Base-by-base conservation (phyloP, 148 eudicot genomes). In the Camellia sinensis region DNA sequence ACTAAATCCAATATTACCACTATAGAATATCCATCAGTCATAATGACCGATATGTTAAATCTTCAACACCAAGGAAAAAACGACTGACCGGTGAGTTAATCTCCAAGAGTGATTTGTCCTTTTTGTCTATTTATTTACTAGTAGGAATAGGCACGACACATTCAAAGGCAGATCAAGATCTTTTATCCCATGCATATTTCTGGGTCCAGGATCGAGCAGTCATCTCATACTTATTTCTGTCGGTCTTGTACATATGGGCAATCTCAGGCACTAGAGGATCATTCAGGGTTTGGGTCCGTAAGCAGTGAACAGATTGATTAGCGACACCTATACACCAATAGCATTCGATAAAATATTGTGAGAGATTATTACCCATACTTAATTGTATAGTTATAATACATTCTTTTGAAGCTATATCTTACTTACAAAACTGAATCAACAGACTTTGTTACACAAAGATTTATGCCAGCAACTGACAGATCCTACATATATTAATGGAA, bases 171-270 rank as follows among this genome's bases (percentile, higher is more conserved):
- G 22, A 43, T 17, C 14, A 15, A 40, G 7, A 29, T 57, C 85
- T 74, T 48, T 74, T 57, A 74, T 3, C 77, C 77, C 89, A 87
- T 87, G 13, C 89, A 71, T 87, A 87, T 62, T 87, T 87, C 84
- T 87, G 89, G 77, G 89, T 87, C 89, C 89, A 87, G 57, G 89
- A 79, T 17, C 89, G 87, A n/a, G 89, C 89, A 68, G 89, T 87
- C 18, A 81, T 81, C 78, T 87, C 89, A 7, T 87, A 87, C 84
- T 87, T 87, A 52, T 73, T 84, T 72, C 84, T 82, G 74, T 87
- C 89, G 50, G 87, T 84, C 85, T 87, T 87, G 87, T 87, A 87
- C 82, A 78, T 82, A 80, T 87, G 87, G 73, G 89, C 89, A 74
- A 87, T 87, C 80, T 87, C 89, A 18, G 89, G 89, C 72, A 87